These are phyloP conservation scores for Lactifluus hygrophoroides DNA, from an alignment of 768 basidiomycete species.

Conservation along the genomic window DNA sequence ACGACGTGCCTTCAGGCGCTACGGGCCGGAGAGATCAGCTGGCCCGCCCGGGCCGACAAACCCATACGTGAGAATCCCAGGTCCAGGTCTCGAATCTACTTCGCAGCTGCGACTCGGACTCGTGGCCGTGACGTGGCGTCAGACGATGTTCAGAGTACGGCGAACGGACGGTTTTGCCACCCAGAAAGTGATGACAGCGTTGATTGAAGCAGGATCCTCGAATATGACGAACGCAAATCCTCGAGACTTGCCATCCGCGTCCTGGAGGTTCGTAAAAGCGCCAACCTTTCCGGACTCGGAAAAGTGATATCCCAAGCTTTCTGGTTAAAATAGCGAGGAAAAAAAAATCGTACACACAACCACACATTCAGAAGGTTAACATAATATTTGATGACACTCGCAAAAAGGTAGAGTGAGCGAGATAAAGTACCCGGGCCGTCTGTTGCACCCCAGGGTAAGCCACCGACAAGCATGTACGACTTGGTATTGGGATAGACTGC, in stretches of 20 bases:
- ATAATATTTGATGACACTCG: conserved; percentile 26
- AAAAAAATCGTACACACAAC: conserved; percentile 23
- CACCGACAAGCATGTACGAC: conserved; percentile 94
- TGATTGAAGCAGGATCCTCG: conserved; percentile 85
- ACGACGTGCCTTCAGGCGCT: no score
- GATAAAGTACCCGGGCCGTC: conserved; percentile 23
- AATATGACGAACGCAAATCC: conserved; percentile 99
- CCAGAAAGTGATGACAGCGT: conserved; percentile 93
- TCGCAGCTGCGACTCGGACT: no score
- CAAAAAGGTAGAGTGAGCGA: conserved; percentile 27
- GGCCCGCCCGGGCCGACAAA: no score
- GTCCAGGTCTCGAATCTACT: no score
- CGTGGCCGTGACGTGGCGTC: no score
- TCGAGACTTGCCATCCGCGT: conserved; percentile 85
- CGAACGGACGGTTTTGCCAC: conserved; percentile 88
- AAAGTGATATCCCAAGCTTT: conserved; percentile 80
- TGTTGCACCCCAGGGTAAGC: conserved; percentile 94
- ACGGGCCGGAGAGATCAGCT: no score
- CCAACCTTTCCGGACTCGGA: conserved; percentile 94
- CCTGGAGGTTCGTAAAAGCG: conserved; percentile 98
- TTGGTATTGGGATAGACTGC: neutral
- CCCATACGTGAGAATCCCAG: no score
- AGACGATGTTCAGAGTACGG: conserved; percentile 2
- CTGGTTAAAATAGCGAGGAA: conserved; percentile 30
- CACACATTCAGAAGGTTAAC: conserved; percentile 39